Percentiles rank a stretch among this genome's conserved stretches.
Conservation (phyloP, 148 eudicot genomes). For the Persicaria maculosa region DNA sequence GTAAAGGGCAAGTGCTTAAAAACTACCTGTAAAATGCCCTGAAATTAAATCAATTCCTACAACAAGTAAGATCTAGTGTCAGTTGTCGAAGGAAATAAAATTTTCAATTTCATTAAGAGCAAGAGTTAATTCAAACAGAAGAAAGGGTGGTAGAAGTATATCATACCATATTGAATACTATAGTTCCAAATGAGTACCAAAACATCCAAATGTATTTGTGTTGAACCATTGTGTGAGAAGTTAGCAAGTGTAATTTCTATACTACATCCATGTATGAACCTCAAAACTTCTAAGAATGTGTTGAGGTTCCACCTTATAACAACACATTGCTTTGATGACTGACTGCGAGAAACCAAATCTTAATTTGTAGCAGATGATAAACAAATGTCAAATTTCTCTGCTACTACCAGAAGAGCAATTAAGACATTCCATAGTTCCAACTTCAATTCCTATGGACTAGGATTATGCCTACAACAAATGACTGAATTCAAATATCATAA, state of each 20-base stretch:
- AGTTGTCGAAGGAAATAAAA: constrained; percentile 21
- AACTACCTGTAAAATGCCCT: constrained; percentile 53
- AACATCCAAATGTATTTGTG: constrained; percentile 35
- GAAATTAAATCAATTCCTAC: constrained; percentile 67
- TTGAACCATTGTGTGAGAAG: constrained; percentile 19
- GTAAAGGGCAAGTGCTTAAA: no score
- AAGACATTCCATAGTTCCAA: no score
- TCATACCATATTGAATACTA: constrained; percentile 54
- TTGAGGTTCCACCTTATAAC: constrained; percentile 50
- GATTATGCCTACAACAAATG: no score
- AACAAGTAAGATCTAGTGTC: constrained; percentile 27
- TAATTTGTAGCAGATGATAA: neutral
- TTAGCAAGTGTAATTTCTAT: constrained; percentile 38
- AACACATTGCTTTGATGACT: constrained; percentile 37
- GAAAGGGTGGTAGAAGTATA: constrained; percentile 9
- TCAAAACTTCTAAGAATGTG: constrained; percentile 44
- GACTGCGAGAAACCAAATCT: constrained; percentile 31
- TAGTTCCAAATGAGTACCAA: constrained; percentile 53
- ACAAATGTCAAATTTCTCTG: no score
- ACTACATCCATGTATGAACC: constrained; percentile 47
- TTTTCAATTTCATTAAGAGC: constrained; percentile 1
- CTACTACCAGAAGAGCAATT: no score
- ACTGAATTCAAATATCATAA: no score
- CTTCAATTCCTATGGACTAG: no score
- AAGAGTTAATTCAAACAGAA: neutral